Evolutionary conservation across 23 red algal species (phyloP).

Genomic region (Chondrus crispus): DNA sequence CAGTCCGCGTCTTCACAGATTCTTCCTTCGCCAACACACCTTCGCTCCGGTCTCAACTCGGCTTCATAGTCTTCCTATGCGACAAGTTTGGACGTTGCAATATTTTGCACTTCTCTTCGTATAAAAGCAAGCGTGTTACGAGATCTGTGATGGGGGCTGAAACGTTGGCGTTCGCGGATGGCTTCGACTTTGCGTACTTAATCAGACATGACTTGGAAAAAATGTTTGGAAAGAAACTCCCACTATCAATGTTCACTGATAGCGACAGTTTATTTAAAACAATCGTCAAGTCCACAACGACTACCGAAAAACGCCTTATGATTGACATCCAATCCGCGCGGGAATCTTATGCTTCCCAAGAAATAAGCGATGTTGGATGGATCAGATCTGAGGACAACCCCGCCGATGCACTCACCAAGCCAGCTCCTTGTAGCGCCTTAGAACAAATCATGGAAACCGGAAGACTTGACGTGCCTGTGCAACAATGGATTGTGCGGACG

Average conservation of each 20-base stretch:
- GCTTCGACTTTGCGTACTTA: neutral
- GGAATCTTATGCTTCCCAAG: neutral
- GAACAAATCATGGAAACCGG: neutral
- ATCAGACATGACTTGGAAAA: constrained; percentile 28
- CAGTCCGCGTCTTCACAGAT: constrained; percentile 1
- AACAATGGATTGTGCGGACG: neutral
- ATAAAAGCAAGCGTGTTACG: neutral
- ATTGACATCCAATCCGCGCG: constrained; percentile 14
- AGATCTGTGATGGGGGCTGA: constrained; percentile 16
- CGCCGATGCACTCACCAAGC: constrained; percentile 10
- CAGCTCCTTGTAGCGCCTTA: too few species aligned
- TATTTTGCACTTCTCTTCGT: constrained; percentile 5
- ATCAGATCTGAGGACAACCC: constrained; percentile 1
- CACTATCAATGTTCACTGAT: neutral
- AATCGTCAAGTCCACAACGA: neutral
- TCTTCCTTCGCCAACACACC: neutral
- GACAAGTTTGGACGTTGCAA: neutral
- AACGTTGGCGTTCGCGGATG: constrained; percentile 17
- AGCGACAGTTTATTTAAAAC: neutral
- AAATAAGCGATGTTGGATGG: neutral
- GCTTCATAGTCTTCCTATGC: constrained; percentile 21
- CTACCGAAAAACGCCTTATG: constrained; percentile 36
- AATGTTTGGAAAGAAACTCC: neutral
- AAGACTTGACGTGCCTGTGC: neutral
- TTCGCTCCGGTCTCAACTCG: neutral